Evolutionary conservation across 2,329 filamentous ascomycete genomes (phyloP).

Genomic region (Colletotrichum musae): DNA sequence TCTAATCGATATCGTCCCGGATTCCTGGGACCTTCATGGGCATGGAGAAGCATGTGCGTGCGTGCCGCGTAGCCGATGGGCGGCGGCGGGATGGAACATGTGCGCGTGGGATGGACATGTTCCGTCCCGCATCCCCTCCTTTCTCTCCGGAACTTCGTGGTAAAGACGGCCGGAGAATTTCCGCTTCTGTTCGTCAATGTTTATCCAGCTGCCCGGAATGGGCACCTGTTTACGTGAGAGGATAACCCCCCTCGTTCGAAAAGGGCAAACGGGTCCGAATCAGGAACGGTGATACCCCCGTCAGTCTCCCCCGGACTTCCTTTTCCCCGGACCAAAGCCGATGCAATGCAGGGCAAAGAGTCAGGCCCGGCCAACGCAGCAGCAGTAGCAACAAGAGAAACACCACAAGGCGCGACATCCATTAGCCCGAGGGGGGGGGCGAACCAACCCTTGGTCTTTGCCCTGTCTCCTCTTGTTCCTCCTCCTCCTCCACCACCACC

Average conservation of each 20-base stretch:
- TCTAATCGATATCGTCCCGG: conserved; percentile 10
- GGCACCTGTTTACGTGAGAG: neutral
- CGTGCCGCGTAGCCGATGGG: conserved; percentile 10
- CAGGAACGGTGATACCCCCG: conserved; percentile 8
- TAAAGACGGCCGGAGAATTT: no score
- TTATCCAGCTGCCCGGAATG: no score
- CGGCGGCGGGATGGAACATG: no score
- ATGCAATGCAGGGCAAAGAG: neutral
- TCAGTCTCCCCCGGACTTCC: neutral
- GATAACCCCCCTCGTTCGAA: neutral
- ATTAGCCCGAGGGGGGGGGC: conserved; percentile 1
- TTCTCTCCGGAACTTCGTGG: no score
- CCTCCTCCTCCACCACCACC: neutral
- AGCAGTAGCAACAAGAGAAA: neutral
- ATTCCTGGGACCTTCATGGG: neutral
- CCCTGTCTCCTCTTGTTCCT: neutral
- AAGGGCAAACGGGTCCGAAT: conserved; percentile 10
- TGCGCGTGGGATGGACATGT: no score
- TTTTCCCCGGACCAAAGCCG: conserved; percentile 10
- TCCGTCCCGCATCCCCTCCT: no score
- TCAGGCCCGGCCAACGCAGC: neutral
- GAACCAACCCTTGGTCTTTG: neutral
- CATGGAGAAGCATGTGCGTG: no score
- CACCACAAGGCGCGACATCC: neutral
- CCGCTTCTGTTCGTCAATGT: no score